Evolutionary conservation across 371 early-diverging fungal species (phyloP), one percentile per base, ranked within the genome.

Genomic region (Dipsacomyces acuminosporus): DNA sequence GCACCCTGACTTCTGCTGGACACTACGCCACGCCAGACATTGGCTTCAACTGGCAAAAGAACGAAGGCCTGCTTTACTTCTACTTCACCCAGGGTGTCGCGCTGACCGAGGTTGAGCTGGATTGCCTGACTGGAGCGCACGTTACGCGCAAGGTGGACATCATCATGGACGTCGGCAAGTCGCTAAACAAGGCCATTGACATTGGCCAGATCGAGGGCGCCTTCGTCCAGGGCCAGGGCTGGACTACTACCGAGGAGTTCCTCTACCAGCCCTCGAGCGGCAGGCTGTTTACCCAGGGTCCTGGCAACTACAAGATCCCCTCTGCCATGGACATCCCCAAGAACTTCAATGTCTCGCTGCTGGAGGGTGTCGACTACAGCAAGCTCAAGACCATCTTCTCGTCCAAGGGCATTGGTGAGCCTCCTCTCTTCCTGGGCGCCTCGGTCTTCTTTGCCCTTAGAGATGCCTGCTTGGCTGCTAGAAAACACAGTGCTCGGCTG

Each of bases 171-270:
- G 74, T 87, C 49, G 89, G 87, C 40, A 71, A 78, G 36, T 80
- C 82, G 30, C 76, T 88, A 42, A 88, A 90, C 69, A 85, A 85
- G 26, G 82, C 86, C 21, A 80, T 88, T 41, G 90, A 89, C 59
- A 72, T 88, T 40, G 90, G 90, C 6, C 88, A 89, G 65, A 88
- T 90, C 56, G 90, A 90, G 66, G 90, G 90, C 17, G 90, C 87
- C 7, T 88, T 87, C 67, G 69, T 81, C 1, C 89, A 88, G 61
- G 90, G 90, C 19, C 73, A 79, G 67, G 88, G 90, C 1, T 86
- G 81, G 85, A 72, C 76, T 7, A 88, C 90, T 4, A 75, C 83
- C 13, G 90, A 90, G 59, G 87, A 90, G 66, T 77, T 82, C 19
- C 69, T 88, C 25, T 76, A 77, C 58, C 80, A 70, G 51, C 81